Evolutionary conservation across 306 rosid genomes (phyloP).

Genomic region (Erythrophleum fordii): DNA sequence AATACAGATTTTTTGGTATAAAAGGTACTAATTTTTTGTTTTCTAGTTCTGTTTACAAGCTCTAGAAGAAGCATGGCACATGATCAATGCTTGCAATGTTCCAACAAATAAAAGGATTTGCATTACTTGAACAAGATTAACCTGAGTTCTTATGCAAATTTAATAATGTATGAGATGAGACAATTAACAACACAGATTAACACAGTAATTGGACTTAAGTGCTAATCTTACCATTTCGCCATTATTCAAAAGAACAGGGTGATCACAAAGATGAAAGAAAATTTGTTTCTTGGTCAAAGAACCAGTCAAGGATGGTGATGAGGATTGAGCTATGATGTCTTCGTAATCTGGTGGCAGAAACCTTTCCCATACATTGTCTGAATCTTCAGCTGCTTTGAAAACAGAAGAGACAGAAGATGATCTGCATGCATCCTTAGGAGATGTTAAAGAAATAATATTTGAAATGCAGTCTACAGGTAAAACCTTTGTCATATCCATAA

Average conservation of each 20-base stretch:
- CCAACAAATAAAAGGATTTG: not conserved
- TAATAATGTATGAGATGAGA: not conserved
- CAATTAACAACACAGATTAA: not conserved
- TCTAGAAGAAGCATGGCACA: not conserved
- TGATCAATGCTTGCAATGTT: not conserved
- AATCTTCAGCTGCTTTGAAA: not conserved
- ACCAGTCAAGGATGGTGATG: not conserved
- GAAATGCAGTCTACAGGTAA: slow-evolving; percentile 16
- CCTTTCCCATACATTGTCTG: not conserved
- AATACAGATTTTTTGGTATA: no score
- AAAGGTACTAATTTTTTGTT: no score
- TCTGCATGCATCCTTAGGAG: slow-evolving; percentile 31
- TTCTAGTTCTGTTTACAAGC: no score
- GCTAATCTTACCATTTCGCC: not conserved
- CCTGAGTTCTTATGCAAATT: not conserved
- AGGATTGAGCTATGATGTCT: not conserved
- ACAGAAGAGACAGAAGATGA: not conserved
- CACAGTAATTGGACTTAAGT: not conserved
- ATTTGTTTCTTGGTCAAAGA: not conserved
- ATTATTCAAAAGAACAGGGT: not conserved
- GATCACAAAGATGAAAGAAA: slow-evolving; percentile 12
- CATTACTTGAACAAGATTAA: not conserved
- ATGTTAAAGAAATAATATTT: slow-evolving; percentile 13
- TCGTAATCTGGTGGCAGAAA: not conserved
- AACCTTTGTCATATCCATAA: not conserved